Evolutionary conservation across 768 basidiomycete species (phyloP).

Genomic region (Mycena amicta): DNA sequence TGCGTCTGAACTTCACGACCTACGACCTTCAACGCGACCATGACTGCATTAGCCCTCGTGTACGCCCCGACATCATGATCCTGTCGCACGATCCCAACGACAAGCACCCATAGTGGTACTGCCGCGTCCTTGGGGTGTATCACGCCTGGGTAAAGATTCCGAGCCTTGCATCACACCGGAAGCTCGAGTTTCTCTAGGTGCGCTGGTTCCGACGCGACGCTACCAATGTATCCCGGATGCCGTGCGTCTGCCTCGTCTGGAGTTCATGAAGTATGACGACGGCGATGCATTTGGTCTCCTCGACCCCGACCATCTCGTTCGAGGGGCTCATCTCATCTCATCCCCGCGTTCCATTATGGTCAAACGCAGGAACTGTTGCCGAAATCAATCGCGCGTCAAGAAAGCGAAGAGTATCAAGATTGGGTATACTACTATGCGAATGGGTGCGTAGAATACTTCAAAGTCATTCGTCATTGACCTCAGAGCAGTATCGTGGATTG

Average conservation of each 20-base stretch:
- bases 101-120: conserved; percentile 28
- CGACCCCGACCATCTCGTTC: conserved; percentile 35
- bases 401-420: conserved; percentile 20
- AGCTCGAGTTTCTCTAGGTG: not conserved
- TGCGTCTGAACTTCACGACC: conserved; percentile 37
- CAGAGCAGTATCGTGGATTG: conserved; percentile 24
- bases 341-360: conserved; percentile 33
- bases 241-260: conserved; percentile 20
- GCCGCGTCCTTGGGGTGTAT: conserved; percentile 22
- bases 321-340: conserved; percentile 35
- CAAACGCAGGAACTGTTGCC: conserved; percentile 9
- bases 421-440: conserved; percentile 34
- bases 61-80: conserved; percentile 29
- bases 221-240: not conserved
- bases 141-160: conserved; percentile 24
- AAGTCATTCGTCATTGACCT: not conserved
- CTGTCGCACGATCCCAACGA: conserved; percentile 17
- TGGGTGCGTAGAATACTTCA: conserved; percentile 24
- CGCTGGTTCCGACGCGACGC: not conserved
- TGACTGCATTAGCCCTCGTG: conserved; percentile 32
- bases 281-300: conserved; percentile 40
- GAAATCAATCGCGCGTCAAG: conserved; percentile 6
- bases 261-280: not conserved
- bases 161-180: not conserved
- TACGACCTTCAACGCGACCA: conserved; percentile 38